Conservation (phyloP, 306 rosid genomes). For the Prunus kanzakura region DNA sequence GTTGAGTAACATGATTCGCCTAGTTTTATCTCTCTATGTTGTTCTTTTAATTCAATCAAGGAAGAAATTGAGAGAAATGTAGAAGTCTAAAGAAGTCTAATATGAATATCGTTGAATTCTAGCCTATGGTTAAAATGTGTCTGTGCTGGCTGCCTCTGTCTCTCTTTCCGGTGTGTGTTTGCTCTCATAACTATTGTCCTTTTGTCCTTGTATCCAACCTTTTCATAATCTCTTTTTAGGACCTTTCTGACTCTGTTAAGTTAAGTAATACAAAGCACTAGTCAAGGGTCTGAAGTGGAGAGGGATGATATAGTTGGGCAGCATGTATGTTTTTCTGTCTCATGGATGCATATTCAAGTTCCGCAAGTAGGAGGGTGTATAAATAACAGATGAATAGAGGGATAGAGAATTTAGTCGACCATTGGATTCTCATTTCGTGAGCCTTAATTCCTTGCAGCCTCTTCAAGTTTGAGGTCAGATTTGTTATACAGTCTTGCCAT, state of each 20-base stretch:
- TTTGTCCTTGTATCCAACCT: too few relatives aligned
- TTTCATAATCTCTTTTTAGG: too few relatives aligned
- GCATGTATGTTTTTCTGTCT: background rate
- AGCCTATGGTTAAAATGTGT: background rate
- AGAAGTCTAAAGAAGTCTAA: constrained; percentile 5
- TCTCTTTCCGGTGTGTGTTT: too few relatives aligned
- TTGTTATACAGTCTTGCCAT: background rate
- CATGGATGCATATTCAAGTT: background rate
- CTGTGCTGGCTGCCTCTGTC: background rate
- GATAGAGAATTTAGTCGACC: background rate
- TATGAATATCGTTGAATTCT: background rate
- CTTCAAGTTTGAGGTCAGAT: background rate
- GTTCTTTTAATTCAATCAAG: background rate
- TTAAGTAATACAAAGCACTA: too few relatives aligned
- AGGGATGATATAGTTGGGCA: background rate
- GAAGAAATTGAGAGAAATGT: background rate
- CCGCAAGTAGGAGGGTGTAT: background rate
- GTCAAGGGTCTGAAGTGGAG: background rate
- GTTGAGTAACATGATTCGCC: background rate
- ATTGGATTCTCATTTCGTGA: background rate
- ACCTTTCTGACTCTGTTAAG: too few relatives aligned
- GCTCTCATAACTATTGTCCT: too few relatives aligned
- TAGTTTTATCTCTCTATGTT: background rate
- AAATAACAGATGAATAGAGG: background rate
- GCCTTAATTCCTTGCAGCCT: background rate